Conservation (phyloP, 495 filamentous ascomycete species). For the Aspergillus saccharolyticus region DNA sequence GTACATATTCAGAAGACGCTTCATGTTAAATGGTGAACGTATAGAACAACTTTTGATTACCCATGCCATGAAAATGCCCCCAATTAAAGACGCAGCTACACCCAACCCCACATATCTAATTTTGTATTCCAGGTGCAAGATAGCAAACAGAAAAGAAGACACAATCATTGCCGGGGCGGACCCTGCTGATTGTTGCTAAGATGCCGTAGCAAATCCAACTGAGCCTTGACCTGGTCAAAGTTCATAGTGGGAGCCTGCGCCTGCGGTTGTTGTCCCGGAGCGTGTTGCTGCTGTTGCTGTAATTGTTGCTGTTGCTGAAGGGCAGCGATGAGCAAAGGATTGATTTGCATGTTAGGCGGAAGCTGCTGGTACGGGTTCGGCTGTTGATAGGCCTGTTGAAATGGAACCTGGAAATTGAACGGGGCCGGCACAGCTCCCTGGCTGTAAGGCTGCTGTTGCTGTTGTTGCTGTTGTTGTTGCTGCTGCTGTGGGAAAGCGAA, state of each 20-base stretch:
- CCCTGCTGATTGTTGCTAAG: conserved; percentile 33
- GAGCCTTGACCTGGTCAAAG: conserved; percentile 44
- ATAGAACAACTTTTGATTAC: neutral
- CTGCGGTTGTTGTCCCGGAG: conserved; percentile 36
- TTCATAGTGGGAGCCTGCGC: conserved; percentile 37
- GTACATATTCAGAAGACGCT: neutral
- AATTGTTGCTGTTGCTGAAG: conserved; percentile 41
- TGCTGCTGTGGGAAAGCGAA: conserved; percentile 28
- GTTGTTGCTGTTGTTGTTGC: conserved; percentile 33
- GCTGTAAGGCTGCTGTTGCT: conserved; percentile 24
- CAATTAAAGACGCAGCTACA: conserved; percentile 26
- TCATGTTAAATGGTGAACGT: neutral
- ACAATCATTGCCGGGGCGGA: conserved; percentile 30
- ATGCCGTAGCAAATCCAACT: conserved; percentile 42
- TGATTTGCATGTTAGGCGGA: conserved; percentile 55
- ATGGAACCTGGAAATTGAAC: conserved; percentile 38
- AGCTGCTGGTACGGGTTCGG: conserved; percentile 32
- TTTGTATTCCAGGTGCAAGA: conserved; percentile 5
- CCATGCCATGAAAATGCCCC: neutral
- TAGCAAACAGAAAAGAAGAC: conserved; percentile 10
- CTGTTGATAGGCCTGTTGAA: conserved; percentile 35
- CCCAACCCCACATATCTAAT: conserved; percentile 7
- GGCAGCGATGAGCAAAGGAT: conserved; percentile 57
- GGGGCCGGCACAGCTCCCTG: conserved; percentile 30
- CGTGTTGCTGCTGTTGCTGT: conserved; percentile 34